Conservation (phyloP, 441 rosid genomes). For the Aleurites moluccanus region DNA sequence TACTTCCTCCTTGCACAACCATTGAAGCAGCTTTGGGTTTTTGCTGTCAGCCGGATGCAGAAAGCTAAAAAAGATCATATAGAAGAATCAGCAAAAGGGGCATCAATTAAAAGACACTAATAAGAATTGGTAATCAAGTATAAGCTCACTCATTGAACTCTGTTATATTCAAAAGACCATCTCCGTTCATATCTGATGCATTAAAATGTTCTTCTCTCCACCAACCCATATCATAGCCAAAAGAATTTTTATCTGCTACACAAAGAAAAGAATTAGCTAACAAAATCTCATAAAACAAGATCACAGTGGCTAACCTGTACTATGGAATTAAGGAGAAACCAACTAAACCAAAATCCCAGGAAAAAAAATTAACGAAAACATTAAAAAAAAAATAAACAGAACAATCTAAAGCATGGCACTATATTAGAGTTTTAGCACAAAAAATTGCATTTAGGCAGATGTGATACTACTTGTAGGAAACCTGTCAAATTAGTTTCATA, state of each 20-base stretch:
- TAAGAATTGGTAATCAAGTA: constrained; percentile 19
- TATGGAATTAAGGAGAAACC: background rate
- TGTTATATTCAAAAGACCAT: constrained; percentile 77
- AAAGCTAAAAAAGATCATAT: constrained; percentile 52
- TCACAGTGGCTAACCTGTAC: background rate
- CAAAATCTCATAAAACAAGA: constrained; percentile 17
- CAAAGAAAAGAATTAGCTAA: constrained; percentile 6
- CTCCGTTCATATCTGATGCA: constrained; percentile 92
- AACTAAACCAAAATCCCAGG: background rate
- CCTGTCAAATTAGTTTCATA: background rate
- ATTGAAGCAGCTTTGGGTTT: constrained; percentile 63
- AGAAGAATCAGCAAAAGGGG: constrained; percentile 22
- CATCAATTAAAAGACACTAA: constrained; percentile 8
- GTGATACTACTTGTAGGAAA: background rate
- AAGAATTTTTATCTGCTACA: constrained; percentile 52
- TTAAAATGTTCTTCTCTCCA: constrained; percentile 96
- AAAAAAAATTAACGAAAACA: background rate
- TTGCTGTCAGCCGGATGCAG: constrained; percentile 94
- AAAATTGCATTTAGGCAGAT: background rate
- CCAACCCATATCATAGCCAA: constrained; percentile 93
- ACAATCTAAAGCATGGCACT: background rate
- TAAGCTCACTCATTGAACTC: constrained; percentile 91
- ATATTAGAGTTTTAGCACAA: background rate
- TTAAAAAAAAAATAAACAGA: background rate
- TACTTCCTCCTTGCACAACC: constrained; percentile 96